A percentile compares a stretch with the other conserved stretches of the same genome.
Evolutionary conservation across 495 filamentous ascomycete genomes (phyloP).

Genomic region (Halenospora varia): DNA sequence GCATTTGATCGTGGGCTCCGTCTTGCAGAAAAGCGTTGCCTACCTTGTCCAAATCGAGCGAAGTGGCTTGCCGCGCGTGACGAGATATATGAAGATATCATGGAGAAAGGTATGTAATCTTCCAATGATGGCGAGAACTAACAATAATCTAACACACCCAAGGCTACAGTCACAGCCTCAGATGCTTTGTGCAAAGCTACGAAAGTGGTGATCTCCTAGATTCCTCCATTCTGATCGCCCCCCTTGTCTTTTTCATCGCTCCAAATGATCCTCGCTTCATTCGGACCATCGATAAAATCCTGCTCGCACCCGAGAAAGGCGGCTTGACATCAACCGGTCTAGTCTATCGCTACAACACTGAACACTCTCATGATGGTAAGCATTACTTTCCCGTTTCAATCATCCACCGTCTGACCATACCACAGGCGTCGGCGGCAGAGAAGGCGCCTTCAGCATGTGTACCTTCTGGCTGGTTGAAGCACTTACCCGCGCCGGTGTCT

Average conservation of each 20-base stretch:
- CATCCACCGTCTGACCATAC: constrained; percentile 1
- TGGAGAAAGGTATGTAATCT: constrained; percentile 48
- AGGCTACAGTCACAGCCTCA: constrained; percentile 58
- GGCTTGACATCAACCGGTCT: constrained; percentile 66
- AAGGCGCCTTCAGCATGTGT: constrained; percentile 76
- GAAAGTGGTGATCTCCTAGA: constrained; percentile 63
- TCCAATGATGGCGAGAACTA: not conserved
- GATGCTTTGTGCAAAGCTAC: constrained; percentile 68
- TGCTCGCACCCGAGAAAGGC: constrained; percentile 64
- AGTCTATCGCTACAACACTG: constrained; percentile 67
- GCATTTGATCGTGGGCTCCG: constrained; percentile 68
- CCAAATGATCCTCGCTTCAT: constrained; percentile 70
- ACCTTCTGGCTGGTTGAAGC: constrained; percentile 77
- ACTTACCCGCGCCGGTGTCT: constrained; percentile 63
- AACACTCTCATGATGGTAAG: constrained; percentile 56
- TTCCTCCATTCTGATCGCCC: constrained; percentile 66
- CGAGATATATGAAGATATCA: constrained; percentile 65
- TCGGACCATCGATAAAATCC: constrained; percentile 63
- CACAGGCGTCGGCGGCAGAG: constrained; percentile 64
- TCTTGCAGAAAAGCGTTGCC: constrained; percentile 62
- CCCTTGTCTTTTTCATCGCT: constrained; percentile 70
- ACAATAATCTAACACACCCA: constrained; percentile 3
- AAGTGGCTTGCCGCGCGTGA: constrained; percentile 61
- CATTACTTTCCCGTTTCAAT: constrained; percentile 16
- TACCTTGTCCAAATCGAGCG: constrained; percentile 63